phyloP scores from a whole-genome alignment of 1,139 yeast species.

The Suhomyces bribrorum region DNA sequence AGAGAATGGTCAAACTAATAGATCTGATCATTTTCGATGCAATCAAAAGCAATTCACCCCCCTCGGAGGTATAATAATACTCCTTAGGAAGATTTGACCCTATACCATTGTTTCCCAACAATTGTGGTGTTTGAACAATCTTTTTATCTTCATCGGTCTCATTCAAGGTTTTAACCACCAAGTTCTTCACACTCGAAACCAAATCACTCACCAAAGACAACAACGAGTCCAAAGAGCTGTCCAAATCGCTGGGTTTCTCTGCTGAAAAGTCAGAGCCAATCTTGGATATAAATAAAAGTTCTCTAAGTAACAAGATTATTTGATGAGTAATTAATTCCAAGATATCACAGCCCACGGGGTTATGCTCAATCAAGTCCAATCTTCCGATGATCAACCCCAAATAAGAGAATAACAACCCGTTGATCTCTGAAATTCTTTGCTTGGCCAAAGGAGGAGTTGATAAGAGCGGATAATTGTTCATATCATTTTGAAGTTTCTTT shows the following conservation, averaged over 20 bases:
- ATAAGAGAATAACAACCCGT: slow-evolving; percentile 67
- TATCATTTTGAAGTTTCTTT: slow-evolving; percentile 37
- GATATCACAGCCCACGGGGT: slow-evolving; percentile 65
- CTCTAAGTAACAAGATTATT: slow-evolving; percentile 62
- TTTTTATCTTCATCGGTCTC: slow-evolving; percentile 34
- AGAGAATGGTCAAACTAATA: slow-evolving; percentile 52
- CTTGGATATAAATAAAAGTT: slow-evolving; percentile 62
- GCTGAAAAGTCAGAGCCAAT: slow-evolving; percentile 48
- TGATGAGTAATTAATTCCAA: slow-evolving; percentile 69
- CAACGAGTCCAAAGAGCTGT: slow-evolving; percentile 57
- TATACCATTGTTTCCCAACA: slow-evolving; percentile 4
- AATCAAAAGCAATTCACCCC: slow-evolving; percentile 61
- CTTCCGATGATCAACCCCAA: slow-evolving; percentile 73
- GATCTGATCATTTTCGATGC: slow-evolving; percentile 65
- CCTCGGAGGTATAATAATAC: slow-evolving; percentile 65
- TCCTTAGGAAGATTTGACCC: slow-evolving; percentile 17
- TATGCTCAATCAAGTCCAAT: slow-evolving; percentile 72
- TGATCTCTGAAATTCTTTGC: slow-evolving; percentile 72
- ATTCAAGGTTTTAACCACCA: slow-evolving; percentile 56
- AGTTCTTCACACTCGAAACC: slow-evolving; percentile 61
- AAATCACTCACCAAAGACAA: slow-evolving; percentile 64
- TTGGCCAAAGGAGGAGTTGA: slow-evolving; percentile 66
- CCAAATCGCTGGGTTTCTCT: slow-evolving; percentile 48
- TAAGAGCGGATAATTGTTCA: slow-evolving; percentile 47
- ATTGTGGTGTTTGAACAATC: slow-evolving; percentile 10